These are phyloP conservation scores for Xylaria sp. DNA, from an alignment of 2,329 filamentous ascomycete species.

Conservation along the genomic window DNA sequence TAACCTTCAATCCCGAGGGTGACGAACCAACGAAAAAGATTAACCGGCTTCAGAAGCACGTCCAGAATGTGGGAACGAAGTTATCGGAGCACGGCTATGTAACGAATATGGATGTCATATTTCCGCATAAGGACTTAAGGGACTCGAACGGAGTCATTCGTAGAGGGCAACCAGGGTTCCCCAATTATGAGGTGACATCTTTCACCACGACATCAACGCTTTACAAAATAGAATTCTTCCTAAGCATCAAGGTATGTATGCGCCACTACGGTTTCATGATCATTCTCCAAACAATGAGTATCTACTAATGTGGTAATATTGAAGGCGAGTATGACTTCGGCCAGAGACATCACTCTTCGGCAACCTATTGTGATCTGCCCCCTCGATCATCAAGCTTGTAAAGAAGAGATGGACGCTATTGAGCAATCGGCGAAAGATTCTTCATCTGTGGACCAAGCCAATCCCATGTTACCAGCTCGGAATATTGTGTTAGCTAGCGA, in stretches of 20 bases:
- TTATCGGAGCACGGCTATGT: slow-evolving; percentile 92
- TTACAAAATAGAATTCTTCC: slow-evolving; percentile 98
- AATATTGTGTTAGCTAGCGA: slow-evolving; percentile 84
- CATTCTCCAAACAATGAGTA: not conserved
- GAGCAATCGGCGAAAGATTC: slow-evolving; percentile 96
- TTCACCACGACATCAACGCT: slow-evolving; percentile 94
- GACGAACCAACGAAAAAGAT: slow-evolving; percentile 92
- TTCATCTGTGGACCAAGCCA: slow-evolving; percentile 85
- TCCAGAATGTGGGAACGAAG: slow-evolving; percentile 81
- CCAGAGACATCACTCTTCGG: slow-evolving; percentile 86
- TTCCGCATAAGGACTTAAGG: slow-evolving; percentile 87
- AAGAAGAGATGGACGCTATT: slow-evolving; percentile 98
- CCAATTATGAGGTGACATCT: slow-evolving; percentile 85
- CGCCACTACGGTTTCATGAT: not conserved
- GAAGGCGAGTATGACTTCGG: slow-evolving; percentile 87
- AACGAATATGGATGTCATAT: slow-evolving; percentile 90
- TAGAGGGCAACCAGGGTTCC: slow-evolving; percentile 85
- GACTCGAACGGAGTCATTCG: slow-evolving; percentile 90
- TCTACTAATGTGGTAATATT: slow-evolving; percentile 22
- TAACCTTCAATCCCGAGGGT: slow-evolving; percentile 98
- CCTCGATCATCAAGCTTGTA: slow-evolving; percentile 93
- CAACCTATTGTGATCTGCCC: slow-evolving; percentile 97
- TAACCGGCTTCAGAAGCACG: slow-evolving; percentile 86
- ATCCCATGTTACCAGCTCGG: slow-evolving; percentile 89
- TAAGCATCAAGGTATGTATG: slow-evolving; percentile 85